These are phyloP conservation scores for Dichotomocladium elegans DNA, from an alignment of 371 early-diverging fungal species.

Conservation along the genomic window DNA sequence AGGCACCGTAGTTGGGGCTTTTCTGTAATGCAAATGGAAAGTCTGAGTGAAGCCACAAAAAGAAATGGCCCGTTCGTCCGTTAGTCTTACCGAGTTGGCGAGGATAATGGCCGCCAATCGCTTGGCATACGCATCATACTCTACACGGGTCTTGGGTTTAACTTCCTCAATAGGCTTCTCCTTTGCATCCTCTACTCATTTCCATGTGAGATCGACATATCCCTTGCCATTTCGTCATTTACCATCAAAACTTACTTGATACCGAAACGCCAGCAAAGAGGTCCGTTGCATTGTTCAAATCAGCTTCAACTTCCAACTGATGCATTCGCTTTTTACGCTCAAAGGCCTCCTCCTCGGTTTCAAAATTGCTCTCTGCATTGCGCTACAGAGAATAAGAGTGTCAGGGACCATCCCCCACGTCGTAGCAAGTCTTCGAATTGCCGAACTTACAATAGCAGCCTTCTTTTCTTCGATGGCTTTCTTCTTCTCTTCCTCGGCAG, in stretches of 20 bases:
- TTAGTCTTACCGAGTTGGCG: constrained; percentile 67
- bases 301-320: constrained; percentile 71
- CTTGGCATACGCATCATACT: constrained; percentile 76
- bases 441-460: constrained; percentile 35
- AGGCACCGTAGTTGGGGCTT: constrained; percentile 52
- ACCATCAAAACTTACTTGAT: constrained; percentile 48
- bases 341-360: constrained; percentile 66
- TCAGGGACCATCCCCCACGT: too few relatives aligned
- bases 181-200: constrained; percentile 40
- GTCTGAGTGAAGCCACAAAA: constrained; percentile 21
- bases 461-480: constrained; percentile 52
- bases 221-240: neutral
- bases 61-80: too few relatives aligned
- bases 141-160: constrained; percentile 78
- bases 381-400: too few relatives aligned
- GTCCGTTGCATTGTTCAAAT: constrained; percentile 80
- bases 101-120: constrained; percentile 68
- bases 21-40: constrained; percentile 34
- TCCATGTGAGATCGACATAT: neutral
- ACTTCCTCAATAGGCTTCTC: constrained; percentile 59
- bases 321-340: constrained; percentile 64
- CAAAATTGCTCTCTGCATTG: constrained; percentile 9
- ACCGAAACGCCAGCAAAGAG: constrained; percentile 75
- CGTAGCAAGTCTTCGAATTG: too few relatives aligned
- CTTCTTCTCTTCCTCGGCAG: constrained; percentile 65